These are phyloP conservation scores for Pleodorina starrii DNA, from an alignment of 139 green algal genomes.

Conservation along the genomic window DNA sequence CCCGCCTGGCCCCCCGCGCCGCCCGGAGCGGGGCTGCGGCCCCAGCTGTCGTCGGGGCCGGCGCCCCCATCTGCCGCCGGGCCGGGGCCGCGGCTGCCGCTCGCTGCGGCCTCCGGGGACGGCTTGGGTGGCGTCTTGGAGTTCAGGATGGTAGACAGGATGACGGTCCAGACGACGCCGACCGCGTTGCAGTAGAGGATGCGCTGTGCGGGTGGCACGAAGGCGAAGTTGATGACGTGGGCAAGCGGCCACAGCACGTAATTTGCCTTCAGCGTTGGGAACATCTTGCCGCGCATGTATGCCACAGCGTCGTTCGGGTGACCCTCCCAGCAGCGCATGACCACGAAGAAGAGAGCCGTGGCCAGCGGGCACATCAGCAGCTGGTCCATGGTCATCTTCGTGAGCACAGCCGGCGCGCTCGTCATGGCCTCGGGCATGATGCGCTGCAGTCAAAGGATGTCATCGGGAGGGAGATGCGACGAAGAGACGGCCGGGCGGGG, in stretches of 20 bases:
- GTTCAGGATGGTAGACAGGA: constrained; percentile 55
- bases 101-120: neutral
- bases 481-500: neutral
- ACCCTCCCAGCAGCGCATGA: constrained; percentile 62
- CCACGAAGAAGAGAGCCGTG: constrained; percentile 65
- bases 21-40: neutral
- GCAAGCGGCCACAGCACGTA: constrained; percentile 73
- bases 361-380: constrained; percentile 58
- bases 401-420: constrained; percentile 51
- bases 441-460: neutral
- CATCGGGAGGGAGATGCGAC: neutral
- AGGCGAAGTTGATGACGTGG: constrained; percentile 77
- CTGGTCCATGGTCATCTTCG: constrained; percentile 68
- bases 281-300: constrained; percentile 56
- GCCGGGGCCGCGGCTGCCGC: neutral
- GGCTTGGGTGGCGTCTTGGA: neutral
- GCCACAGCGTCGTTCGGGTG: constrained; percentile 27
- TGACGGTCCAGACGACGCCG: constrained; percentile 63
- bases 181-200: constrained; percentile 76
- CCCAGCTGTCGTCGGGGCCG: neutral
- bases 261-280: constrained; percentile 47
- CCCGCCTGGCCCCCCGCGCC: neutral
- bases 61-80: neutral
- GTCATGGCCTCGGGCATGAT: constrained; percentile 51
- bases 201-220: constrained; percentile 67